Evolutionary conservation across 768 basidiomycete species (phyloP).

Genomic region (Candolleomyces eurysporus): DNA sequence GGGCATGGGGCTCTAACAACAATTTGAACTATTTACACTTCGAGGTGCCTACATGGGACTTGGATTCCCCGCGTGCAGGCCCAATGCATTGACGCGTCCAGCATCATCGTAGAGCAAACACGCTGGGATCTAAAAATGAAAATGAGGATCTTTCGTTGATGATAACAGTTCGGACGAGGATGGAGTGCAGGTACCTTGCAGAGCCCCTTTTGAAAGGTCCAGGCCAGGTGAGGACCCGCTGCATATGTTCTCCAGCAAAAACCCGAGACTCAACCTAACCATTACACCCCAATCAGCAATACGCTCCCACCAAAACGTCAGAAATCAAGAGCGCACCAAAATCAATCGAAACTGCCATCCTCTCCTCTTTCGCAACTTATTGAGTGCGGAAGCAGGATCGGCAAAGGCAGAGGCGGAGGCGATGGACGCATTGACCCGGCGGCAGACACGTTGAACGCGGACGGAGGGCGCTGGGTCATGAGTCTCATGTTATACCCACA

Average conservation of each 20-base stretch:
- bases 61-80: constrained; percentile 82
- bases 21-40: constrained; percentile 67
- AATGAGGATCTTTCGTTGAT: constrained; percentile 1
- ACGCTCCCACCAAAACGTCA: constrained; percentile 68
- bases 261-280: too few relatives aligned
- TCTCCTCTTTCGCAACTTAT: constrained; percentile 36
- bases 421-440: constrained; percentile 16
- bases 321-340: constrained; percentile 29
- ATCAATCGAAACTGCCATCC: too few relatives aligned
- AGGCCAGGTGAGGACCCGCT: constrained; percentile 86
- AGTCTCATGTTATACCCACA: constrained; percentile 22
- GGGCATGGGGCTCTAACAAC: constrained; percentile 57
- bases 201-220: constrained; percentile 82
- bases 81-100: constrained; percentile 79
- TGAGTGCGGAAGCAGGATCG: constrained; percentile 5
- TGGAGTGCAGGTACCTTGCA: constrained; percentile 52
- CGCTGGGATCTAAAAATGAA: constrained; percentile 56
- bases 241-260: constrained; percentile 72
- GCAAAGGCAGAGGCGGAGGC: constrained; percentile 11
- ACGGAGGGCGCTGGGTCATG: constrained; percentile 22
- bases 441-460: constrained; percentile 21
- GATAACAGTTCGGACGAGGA: neutral
- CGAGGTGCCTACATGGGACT: constrained; percentile 65
- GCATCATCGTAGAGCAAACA: constrained; percentile 78
- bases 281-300: neutral